A percentile compares a stretch with the other conserved stretches of the same genome.
phyloP scores from a whole-genome alignment of 1,284 basidiomycete genomes.

The Laetiporus sulphureus region DNA sequence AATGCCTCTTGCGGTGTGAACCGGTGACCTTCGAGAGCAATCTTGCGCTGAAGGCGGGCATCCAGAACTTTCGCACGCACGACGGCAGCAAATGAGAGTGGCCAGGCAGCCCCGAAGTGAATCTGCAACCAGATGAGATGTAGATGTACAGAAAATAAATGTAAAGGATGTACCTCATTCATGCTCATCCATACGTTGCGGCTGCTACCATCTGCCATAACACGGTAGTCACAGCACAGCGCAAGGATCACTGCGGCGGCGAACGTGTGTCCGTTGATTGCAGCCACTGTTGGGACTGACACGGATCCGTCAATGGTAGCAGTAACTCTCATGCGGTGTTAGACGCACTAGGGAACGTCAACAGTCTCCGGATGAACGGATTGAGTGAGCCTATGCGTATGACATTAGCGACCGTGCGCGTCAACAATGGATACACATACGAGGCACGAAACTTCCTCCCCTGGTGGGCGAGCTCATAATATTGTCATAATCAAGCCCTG shows the following conservation, averaged over 20 bases:
- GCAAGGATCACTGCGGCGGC: conserved; percentile 82
- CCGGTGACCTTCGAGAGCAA: conserved; percentile 78
- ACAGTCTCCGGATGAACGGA: conserved; percentile 31
- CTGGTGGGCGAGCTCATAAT: conserved; percentile 61
- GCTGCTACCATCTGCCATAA: conserved; percentile 79
- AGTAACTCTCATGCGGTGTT: background rate
- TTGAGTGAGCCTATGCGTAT: conserved; percentile 24
- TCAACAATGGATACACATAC: conserved; percentile 40
- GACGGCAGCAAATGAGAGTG: conserved; percentile 64
- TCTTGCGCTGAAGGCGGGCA: conserved; percentile 60
- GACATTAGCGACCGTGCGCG: background rate
- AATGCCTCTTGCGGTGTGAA: conserved; percentile 76
- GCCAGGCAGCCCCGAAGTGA: conserved; percentile 78
- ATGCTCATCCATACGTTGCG: conserved; percentile 83
- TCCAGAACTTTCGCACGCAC: conserved; percentile 63
- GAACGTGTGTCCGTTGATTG: conserved; percentile 90
- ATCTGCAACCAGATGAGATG: conserved; percentile 38
- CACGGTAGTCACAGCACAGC: conserved; percentile 82
- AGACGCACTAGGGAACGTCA: conserved; percentile 64
- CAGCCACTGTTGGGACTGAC: conserved; percentile 76
- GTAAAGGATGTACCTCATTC: conserved; percentile 67
- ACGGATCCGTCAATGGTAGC: conserved; percentile 4
- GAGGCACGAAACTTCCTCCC: conserved; percentile 41
- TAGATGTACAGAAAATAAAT: too few species aligned
- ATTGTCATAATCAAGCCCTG: conserved; percentile 69